phyloP scores from a whole-genome alignment of 495 filamentous ascomycete genomes.

The Neurospora sp. region DNA sequence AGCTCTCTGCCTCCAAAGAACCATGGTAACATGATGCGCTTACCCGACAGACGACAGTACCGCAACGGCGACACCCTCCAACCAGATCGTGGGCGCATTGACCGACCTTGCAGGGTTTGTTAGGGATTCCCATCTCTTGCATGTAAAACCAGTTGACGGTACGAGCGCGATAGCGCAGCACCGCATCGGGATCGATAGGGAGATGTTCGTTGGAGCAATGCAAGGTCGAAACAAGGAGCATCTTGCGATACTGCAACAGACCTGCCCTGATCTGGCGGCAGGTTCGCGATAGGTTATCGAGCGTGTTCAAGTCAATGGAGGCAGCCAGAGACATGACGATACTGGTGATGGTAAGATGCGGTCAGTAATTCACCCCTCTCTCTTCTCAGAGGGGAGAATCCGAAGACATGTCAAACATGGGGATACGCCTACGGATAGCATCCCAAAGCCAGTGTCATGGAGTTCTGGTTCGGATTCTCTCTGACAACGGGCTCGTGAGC shows the following conservation, averaged over 20 bases:
- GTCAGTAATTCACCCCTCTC: slow-evolving; percentile 17
- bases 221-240: slow-evolving; percentile 61
- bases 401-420: not conserved
- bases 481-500: slow-evolving; percentile 23
- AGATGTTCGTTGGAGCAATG: slow-evolving; percentile 62
- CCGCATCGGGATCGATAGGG: slow-evolving; percentile 36
- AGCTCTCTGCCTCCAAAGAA: not conserved
- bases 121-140: slow-evolving; percentile 23
- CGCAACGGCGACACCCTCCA: slow-evolving; percentile 67
- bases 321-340: slow-evolving; percentile 65
- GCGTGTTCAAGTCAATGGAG: slow-evolving; percentile 71
- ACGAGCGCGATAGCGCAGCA: slow-evolving; percentile 39
- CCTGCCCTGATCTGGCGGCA: slow-evolving; percentile 70
- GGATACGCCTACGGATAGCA: slow-evolving; percentile 70
- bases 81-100: slow-evolving; percentile 81
- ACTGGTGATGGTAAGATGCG: slow-evolving; percentile 31
- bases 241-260: slow-evolving; percentile 63
- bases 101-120: slow-evolving; percentile 52
- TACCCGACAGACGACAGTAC: slow-evolving; percentile 68
- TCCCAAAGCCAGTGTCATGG: slow-evolving; percentile 66
- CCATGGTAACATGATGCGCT: slow-evolving; percentile 12
- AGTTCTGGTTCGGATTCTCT: slow-evolving; percentile 55
- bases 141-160: slow-evolving; percentile 44
- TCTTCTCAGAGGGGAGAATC: slow-evolving; percentile 9
- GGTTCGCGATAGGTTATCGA: slow-evolving; percentile 67